phyloP scores from a whole-genome alignment of 1,284 basidiomycete genomes.

The Leccinum angustisporum region DNA sequence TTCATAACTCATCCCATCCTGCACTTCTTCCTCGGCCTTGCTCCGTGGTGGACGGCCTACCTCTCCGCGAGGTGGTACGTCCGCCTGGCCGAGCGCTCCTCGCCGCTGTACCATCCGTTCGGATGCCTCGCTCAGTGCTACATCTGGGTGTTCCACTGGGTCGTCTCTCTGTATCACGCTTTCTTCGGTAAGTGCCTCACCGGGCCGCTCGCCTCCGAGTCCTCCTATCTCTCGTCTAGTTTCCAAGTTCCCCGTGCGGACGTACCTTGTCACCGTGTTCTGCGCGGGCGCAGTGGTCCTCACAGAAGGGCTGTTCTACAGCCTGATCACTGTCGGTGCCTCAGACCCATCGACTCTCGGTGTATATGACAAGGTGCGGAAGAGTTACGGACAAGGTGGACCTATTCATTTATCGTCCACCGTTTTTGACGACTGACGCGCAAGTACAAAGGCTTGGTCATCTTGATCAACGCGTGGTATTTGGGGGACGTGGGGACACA shows the following conservation, averaged over 20 bases:
- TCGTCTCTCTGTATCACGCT: slow-evolving; percentile 20
- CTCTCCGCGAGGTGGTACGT: slow-evolving; percentile 25
- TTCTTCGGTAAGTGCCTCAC: slow-evolving; percentile 19
- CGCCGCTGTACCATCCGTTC: slow-evolving; percentile 26
- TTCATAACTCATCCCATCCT: slow-evolving; percentile 12
- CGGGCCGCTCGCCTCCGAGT: neutral
- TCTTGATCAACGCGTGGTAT: slow-evolving; percentile 23
- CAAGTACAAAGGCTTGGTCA: slow-evolving; percentile 12
- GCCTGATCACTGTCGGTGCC: slow-evolving; percentile 9
- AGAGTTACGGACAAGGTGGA: slow-evolving; percentile 20
- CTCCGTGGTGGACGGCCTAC: slow-evolving; percentile 27
- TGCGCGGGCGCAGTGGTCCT: slow-evolving; percentile 16
- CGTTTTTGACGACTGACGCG: neutral
- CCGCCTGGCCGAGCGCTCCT: slow-evolving; percentile 23
- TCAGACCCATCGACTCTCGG: slow-evolving; percentile 21
- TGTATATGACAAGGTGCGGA: slow-evolving; percentile 17
- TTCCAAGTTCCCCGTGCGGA: slow-evolving; percentile 15
- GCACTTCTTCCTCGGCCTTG: slow-evolving; percentile 20
- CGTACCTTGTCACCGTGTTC: slow-evolving; percentile 25
- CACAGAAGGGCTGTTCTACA: slow-evolving; percentile 26
- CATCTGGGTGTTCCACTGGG: slow-evolving; percentile 30
- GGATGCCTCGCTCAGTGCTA: slow-evolving; percentile 29
- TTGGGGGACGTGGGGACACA: slow-evolving; percentile 7
- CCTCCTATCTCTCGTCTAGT: slow-evolving; percentile 6
- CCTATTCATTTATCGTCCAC: neutral